Base-by-base conservation (phyloP, 1,284 basidiomycete species). In the Porphyrellus sp. region DNA sequence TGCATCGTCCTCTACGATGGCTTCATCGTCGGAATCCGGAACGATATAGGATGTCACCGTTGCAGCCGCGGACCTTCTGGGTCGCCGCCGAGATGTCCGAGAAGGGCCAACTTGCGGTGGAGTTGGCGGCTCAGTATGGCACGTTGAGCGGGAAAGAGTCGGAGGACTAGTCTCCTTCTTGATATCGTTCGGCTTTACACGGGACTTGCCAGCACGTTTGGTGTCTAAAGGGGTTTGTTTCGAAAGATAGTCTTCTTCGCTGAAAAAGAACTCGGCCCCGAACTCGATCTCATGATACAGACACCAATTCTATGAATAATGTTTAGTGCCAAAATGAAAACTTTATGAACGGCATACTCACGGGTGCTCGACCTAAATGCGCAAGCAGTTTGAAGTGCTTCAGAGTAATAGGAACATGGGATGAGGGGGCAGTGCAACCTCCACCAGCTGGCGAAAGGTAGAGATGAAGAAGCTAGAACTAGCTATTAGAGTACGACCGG, bases 301-400 rank as follows among this genome's bases (percentile, higher is more conserved):
- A 46, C 71, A 73, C 59, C 71, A 74, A 58, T 73, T 77, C 80
- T 84, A 54, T 24, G 41, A 21, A 46, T 31, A 25, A 13, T 21
- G 8, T n/a, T 61, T 27, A 57, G 47, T 28, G 18, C 1, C 6
- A 18, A 35, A 45, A 49, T 18, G 13, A n/a, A 25, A 31, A 25
- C 5, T 9, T 39, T 35, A 28, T 9, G 25, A 21, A 21, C 8
- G 18, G 8, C 12, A 24, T 33, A 70, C 83, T 59, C 59, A 88
- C 85, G 15, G 81, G 79, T 46, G 74, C 68, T 57, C 74, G 74
- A 28, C 82, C 85, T 24, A 87, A 69, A 40, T 75, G 77, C 2
- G 86, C 86, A n/a, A 89, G 74, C 20, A 85, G 63, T 64, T 82
- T 78, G 70, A 89, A 89, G 60, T 87, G 85, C 60, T 85, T 83